These are phyloP conservation scores for Podila epigama DNA, from an alignment of 192 early-diverging fungal species.

Conservation along the genomic window DNA sequence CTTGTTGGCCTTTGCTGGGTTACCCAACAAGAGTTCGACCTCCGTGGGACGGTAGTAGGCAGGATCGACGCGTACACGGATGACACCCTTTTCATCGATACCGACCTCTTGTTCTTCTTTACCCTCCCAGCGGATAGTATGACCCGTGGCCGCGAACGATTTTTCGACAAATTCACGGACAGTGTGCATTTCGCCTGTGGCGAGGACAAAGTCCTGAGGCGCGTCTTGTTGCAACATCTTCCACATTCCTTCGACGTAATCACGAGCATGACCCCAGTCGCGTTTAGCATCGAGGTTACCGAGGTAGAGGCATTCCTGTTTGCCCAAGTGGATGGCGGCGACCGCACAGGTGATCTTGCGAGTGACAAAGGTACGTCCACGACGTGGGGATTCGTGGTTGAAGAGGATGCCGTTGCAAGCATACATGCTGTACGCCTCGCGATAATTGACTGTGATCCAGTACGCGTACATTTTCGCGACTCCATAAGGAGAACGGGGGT, in stretches of 20 bases:
- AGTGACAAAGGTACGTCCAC: constrained; percentile 80
- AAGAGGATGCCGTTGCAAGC: constrained; percentile 83
- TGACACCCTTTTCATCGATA: constrained; percentile 57
- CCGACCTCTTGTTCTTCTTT: constrained; percentile 68
- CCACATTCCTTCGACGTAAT: constrained; percentile 86
- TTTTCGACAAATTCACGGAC: constrained; percentile 81
- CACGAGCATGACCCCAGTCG: constrained; percentile 84
- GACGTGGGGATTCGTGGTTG: constrained; percentile 80
- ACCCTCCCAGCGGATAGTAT: constrained; percentile 72
- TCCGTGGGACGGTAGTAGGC: constrained; percentile 84
- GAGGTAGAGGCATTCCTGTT: constrained; percentile 73
- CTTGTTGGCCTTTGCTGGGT: constrained; percentile 74
- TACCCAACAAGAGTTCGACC: constrained; percentile 77
- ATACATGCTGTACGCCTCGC: constrained; percentile 81
- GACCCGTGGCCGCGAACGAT: constrained; percentile 69
- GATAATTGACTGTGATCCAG: constrained; percentile 85
- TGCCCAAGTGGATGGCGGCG: constrained; percentile 72
- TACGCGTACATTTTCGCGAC: constrained; percentile 84
- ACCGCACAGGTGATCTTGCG: constrained; percentile 82
- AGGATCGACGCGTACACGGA: constrained; percentile 72
- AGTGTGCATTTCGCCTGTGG: constrained; percentile 83
- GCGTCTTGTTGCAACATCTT: constrained; percentile 79
- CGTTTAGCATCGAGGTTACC: constrained; percentile 82
- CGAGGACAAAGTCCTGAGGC: constrained; percentile 78
- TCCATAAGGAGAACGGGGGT: constrained; percentile 83